Conservation (phyloP, 805 yeast species). For the Sungouiella thailandica region DNA sequence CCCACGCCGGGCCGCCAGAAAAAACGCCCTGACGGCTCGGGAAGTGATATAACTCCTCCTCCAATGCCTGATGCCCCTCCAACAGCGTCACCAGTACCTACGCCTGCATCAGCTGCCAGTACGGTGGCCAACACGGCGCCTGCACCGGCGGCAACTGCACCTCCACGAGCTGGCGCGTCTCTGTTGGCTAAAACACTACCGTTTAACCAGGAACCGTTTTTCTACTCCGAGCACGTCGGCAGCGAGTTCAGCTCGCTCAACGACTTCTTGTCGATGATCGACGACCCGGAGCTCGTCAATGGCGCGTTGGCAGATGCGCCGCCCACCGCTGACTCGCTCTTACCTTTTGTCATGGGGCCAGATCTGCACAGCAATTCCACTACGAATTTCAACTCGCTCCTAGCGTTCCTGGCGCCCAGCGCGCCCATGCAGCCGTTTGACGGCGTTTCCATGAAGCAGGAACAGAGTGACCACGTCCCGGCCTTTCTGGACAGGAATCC, state of each 20-base stretch:
- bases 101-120: too few species aligned
- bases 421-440: constrained; percentile 5
- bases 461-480: constrained; percentile 3
- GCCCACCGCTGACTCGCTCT: constrained; percentile 9
- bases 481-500: constrained; percentile 2
- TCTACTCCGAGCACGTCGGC: constrained; percentile 88
- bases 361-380: constrained; percentile 1
- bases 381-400: constrained; percentile 15
- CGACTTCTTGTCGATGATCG: constrained; percentile 85
- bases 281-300: constrained; percentile 69
- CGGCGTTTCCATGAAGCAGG: not conserved
- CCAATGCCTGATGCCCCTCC: too few species aligned
- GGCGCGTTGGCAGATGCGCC: constrained; percentile 29
- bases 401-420: constrained; percentile 25
- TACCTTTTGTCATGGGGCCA: constrained; percentile 10
- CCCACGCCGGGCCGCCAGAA: constrained; percentile 43
- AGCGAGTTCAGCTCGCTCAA: constrained; percentile 86
- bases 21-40: constrained; percentile 16
- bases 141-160: too few species aligned
- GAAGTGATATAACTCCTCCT: too few species aligned
- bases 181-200: constrained; percentile 38
- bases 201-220: constrained; percentile 65
- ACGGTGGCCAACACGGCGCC: not conserved
- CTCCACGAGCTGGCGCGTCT: constrained; percentile 13
- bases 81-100: too few species aligned